phyloP scores from a whole-genome alignment of 345 rosid species.

The Aegle marmelos region DNA sequence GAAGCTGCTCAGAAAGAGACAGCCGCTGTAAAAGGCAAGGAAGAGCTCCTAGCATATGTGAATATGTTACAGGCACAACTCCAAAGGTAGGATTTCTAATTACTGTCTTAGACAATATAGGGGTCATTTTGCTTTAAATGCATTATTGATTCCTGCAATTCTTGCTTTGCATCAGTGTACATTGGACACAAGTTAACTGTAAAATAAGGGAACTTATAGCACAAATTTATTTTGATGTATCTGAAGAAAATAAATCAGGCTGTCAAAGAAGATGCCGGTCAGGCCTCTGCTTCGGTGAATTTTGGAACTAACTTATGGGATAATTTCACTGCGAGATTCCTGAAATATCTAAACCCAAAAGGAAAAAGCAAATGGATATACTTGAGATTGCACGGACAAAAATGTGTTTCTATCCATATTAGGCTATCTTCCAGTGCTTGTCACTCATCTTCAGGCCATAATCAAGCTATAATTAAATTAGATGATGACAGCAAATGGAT shows the following conservation, averaged over 20 bases:
- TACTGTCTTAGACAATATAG: background rate
- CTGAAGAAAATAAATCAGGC: background rate
- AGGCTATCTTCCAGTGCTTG: background rate
- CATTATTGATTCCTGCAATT: background rate
- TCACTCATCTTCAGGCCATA: background rate
- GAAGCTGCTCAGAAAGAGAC: slow-evolving; percentile 77
- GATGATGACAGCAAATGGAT: background rate
- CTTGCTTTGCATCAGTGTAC: background rate
- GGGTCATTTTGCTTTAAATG: background rate
- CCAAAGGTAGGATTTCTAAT: slow-evolving; percentile 61
- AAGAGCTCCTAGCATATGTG: slow-evolving; percentile 87
- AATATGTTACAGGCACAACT: slow-evolving; percentile 77
- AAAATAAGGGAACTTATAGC: background rate
- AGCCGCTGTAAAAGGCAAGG: slow-evolving; percentile 68
- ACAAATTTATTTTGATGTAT: background rate
- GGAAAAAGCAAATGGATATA: background rate
- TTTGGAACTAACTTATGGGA: background rate
- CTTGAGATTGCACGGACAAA: background rate
- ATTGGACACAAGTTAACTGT: background rate
- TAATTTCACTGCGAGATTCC: background rate
- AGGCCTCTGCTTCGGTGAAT: background rate
- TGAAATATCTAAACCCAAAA: background rate
- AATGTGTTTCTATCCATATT: background rate
- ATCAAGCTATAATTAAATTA: background rate
- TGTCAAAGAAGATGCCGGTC: background rate